Conservation (phyloP, 1,284 basidiomycete species). For the Ustilago crameri region DNA sequence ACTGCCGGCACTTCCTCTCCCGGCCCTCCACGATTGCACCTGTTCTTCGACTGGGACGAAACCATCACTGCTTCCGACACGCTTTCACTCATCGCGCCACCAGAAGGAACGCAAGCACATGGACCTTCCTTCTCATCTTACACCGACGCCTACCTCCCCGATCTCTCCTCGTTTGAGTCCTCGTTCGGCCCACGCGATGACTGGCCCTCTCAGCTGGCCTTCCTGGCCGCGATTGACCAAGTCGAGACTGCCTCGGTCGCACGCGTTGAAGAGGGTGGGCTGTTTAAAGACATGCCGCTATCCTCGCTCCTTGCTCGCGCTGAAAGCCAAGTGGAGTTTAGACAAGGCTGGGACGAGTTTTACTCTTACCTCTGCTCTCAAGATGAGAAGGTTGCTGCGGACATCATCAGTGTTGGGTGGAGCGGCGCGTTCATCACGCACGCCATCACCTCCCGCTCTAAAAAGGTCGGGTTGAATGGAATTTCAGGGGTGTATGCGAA, state of each 20-base stretch:
- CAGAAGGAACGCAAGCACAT: conserved; percentile 17
- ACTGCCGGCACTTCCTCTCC: background rate
- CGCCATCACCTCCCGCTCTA: conserved; percentile 11
- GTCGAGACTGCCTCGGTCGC: conserved; percentile 49
- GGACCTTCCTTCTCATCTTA: conserved; percentile 49
- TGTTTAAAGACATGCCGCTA: conserved; percentile 46
- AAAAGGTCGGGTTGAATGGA: background rate
- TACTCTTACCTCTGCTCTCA: conserved; percentile 24
- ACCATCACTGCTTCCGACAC: conserved; percentile 63
- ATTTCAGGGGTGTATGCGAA: conserved; percentile 51
- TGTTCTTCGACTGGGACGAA: conserved; percentile 67
- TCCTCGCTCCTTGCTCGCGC: conserved; percentile 18
- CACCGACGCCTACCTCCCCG: conserved; percentile 46
- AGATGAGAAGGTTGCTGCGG: conserved; percentile 4
- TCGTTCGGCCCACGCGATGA: conserved; percentile 13
- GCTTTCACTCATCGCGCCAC: conserved; percentile 56
- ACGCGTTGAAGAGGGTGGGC: conserved; percentile 42
- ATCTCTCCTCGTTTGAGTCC: conserved; percentile 24
- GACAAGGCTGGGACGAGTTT: conserved; percentile 47
- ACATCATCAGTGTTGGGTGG: conserved; percentile 65
- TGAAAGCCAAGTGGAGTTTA: conserved; percentile 16
- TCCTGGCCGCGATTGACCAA: conserved; percentile 31
- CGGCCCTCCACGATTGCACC: conserved; percentile 16
- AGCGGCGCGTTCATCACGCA: conserved; percentile 52
- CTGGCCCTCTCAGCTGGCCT: conserved; percentile 36